Evolutionary conservation across 2,329 filamentous ascomycete species (phyloP).

Genomic region (Leptographium radiaticola): DNA sequence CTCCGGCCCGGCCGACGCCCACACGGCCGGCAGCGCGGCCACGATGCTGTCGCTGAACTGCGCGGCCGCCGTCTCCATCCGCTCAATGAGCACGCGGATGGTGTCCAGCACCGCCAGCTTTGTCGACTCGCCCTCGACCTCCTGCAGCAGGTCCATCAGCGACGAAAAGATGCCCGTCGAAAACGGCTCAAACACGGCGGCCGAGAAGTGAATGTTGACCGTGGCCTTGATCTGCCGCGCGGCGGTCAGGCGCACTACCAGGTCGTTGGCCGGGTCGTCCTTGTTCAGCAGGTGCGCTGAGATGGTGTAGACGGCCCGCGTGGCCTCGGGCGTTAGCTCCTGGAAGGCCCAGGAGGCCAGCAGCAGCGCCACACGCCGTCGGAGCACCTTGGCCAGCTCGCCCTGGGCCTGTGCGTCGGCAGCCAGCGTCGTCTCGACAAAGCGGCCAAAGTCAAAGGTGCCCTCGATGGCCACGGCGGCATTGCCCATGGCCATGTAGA

Average conservation of each 20-base stretch:
- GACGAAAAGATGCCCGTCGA: slow-evolving; percentile 59
- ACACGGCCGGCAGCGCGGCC: slow-evolving; percentile 63
- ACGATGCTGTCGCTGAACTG: slow-evolving; percentile 71
- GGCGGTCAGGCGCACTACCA: slow-evolving; percentile 84
- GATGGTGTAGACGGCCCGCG: slow-evolving; percentile 71
- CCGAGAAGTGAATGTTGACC: slow-evolving; percentile 68
- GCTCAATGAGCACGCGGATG: slow-evolving; percentile 64
- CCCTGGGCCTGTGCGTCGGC: slow-evolving; percentile 58
- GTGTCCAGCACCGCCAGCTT: slow-evolving; percentile 86
- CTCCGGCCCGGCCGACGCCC: slow-evolving; percentile 67
- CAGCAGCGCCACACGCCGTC: slow-evolving; percentile 77
- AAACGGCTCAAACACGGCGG: slow-evolving; percentile 63
- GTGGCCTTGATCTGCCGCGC: slow-evolving; percentile 72
- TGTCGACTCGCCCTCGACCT: slow-evolving; percentile 72
- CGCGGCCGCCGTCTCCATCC: slow-evolving; percentile 61
- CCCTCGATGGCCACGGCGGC: slow-evolving; percentile 64
- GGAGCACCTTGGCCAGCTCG: slow-evolving; percentile 62
- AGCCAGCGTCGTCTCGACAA: slow-evolving; percentile 63
- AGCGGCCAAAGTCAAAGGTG: slow-evolving; percentile 69
- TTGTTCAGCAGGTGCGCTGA: slow-evolving; percentile 75
- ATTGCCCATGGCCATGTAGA: slow-evolving; percentile 86
- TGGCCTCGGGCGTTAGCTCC: slow-evolving; percentile 54
- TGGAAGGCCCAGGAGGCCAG: slow-evolving; percentile 83
- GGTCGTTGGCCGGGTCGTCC: slow-evolving; percentile 68
- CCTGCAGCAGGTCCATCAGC: slow-evolving; percentile 65